Conservation (phyloP, 495 filamentous ascomycete species). For the Penicillium longicatenatum region DNA sequence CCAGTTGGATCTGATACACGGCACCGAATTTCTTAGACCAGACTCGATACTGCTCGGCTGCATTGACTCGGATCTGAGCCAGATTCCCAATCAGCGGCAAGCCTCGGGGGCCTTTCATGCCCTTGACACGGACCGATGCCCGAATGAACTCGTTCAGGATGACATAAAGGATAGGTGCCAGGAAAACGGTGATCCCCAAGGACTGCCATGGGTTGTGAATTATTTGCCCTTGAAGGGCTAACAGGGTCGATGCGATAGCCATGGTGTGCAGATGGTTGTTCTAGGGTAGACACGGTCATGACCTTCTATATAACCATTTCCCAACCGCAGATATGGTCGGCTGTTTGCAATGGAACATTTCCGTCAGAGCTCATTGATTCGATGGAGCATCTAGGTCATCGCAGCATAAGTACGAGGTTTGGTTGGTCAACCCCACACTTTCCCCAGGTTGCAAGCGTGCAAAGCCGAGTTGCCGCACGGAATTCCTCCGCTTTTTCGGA, state of each 20-base stretch:
- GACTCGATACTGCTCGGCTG: constrained; percentile 59
- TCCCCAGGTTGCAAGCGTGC: neutral
- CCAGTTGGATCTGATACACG: constrained; percentile 67
- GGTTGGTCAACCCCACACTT: constrained; percentile 22
- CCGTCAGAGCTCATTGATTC: neutral
- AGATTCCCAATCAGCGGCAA: constrained; percentile 65
- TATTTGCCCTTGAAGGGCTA: constrained; percentile 24
- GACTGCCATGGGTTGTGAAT: constrained; percentile 32
- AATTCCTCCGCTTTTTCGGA: constrained; percentile 11
- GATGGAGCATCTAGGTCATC: neutral
- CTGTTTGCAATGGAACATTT: constrained; percentile 11
- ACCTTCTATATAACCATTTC: neutral
- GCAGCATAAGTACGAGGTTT: neutral
- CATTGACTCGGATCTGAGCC: constrained; percentile 59
- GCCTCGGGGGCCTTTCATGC: constrained; percentile 56
- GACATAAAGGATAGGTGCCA: constrained; percentile 46
- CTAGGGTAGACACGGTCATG: neutral
- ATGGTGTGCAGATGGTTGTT: constrained; percentile 19
- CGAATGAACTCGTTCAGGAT: constrained; percentile 56
- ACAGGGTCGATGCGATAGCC: constrained; percentile 34
- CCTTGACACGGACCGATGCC: constrained; percentile 47
- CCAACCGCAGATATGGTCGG: constrained; percentile 2
- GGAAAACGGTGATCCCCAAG: constrained; percentile 24
- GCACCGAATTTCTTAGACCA: constrained; percentile 60
- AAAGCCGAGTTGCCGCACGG: constrained; percentile 15